Base-by-base conservation (phyloP, 768 basidiomycete species). In the Podaxis pistillaris region DNA sequence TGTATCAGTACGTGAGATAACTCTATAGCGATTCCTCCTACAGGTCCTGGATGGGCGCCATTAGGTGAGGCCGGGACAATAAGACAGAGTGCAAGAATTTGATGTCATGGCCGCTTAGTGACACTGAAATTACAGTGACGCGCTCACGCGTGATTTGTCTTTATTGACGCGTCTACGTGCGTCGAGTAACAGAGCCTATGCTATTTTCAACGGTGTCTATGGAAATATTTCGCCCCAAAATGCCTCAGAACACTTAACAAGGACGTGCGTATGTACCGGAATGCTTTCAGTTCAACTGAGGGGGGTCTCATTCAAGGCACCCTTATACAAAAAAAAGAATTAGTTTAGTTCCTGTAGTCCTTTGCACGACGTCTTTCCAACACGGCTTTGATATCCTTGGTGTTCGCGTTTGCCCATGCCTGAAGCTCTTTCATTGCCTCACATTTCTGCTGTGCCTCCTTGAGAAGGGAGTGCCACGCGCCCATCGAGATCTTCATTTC, bases 191-290 rank as follows among this genome's bases (percentile, higher is more conserved):
- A 33, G 30, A 8, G 8, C 30, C 30, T 33, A 33, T 33, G 30
- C 30, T 33, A 9, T 33, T 33, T 33, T 33, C 30, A 9, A 33
- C 30, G 0, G 15, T 41, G 17, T 41, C 40, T 19, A 46, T 9
- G 17, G 17, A 46, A n/a, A 7, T 19, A 2, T 13, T 19, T 46
- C 12, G 2, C 9, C 30, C 15, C 19, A 9, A n/a, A 17, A 7
- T 7, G 15, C 44, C 19, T 19, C 17, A 46, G 19, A 17, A n/a
- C 24, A n/a, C 70, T 78, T 76, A 91, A 72, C 90, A 92, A 17
- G 83, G 74, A 68, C 86, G 89, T 53, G 89, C 81, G 69, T 83
- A 91, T 3, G 90, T 90, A 9, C 89, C 88, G 53, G 79, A 84
- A 41, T 78, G 68, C 59, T 74, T 65, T 36, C 77, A 78, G 8